Evolutionary conservation across 192 early-diverging fungal genomes (phyloP), one percentile per base, ranked within the genome.

Genomic region (Tieghemiomyces parasiticus): DNA sequence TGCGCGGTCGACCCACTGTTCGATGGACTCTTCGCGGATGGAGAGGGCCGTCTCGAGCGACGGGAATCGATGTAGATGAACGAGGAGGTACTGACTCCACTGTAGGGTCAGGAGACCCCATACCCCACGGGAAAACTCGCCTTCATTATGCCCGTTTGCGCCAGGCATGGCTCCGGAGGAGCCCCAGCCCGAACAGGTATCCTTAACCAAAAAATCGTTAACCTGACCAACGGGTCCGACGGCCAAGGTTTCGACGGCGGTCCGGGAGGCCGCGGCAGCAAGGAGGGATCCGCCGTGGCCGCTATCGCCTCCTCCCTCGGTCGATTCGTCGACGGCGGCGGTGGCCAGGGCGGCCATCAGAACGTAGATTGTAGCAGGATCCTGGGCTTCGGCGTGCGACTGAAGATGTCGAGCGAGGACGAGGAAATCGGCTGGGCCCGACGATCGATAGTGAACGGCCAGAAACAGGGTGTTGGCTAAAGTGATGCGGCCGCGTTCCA

Each of bases 61-160:
- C 6, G 72, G 76, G 42, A 66, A 71, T 35, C 67, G 66, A 58
- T 78, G 72, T 42, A 73, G 65, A 20, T 68, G 60, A 31, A 77
- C 68, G 56, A 75, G 65, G 31, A 74, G 66, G 61, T 78, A 78
- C 19, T 84, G 64, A 29, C 74, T 61, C 78, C 82, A 84, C 65
- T 88, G 82, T 32, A 85, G 65, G 50, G 77, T 65, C 25, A 84
- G 63, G 32, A 76, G 42, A 9, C 74, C 74, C 65, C 72, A 67
- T 35, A 76, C 45, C 0, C 71, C 74, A n/a, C n/a, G n/a, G n/a
- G n/a, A n/a, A n/a, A n/a, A n/a, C n/a, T n/a, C n/a, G n/a, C n/a
- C n/a, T n/a, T n/a, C n/a, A n/a, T n/a, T n/a, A n/a, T n/a, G n/a
- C n/a, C n/a, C n/a, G n/a, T n/a, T n/a, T n/a, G n/a, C n/a, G n/a